These are phyloP conservation scores for Talaromyces marneffei DNA, from an alignment of 2,329 filamentous ascomycete genomes.

Conservation along the genomic window DNA sequence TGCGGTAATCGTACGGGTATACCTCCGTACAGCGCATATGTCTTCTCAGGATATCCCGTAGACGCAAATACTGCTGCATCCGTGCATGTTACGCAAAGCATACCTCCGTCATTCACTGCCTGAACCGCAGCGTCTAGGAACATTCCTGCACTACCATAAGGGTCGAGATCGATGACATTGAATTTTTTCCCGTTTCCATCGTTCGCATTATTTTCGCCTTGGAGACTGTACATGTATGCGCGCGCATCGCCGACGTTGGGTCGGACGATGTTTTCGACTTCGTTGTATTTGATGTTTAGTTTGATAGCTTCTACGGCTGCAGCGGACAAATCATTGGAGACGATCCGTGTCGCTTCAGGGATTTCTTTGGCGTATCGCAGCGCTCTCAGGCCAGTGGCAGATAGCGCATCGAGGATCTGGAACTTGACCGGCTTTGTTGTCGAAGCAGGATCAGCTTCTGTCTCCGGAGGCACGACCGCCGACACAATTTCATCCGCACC, in stretches of 20 bases:
- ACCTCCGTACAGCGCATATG: slow-evolving; percentile 89
- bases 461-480: background rate
- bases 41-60: slow-evolving; percentile 88
- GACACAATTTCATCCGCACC: background rate
- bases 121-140: slow-evolving; percentile 91
- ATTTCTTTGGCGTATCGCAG: slow-evolving; percentile 88
- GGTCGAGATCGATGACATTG: slow-evolving; percentile 93
- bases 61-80: slow-evolving; percentile 95
- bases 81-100: slow-evolving; percentile 93
- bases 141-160: slow-evolving; percentile 86
- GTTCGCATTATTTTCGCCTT: slow-evolving; percentile 30
- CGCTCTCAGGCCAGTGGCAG: slow-evolving; percentile 85
- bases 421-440: slow-evolving; percentile 47
- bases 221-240: slow-evolving; percentile 77
- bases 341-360: slow-evolving; percentile 72
- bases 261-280: slow-evolving; percentile 62
- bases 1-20: slow-evolving; percentile 76
- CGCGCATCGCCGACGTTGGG: slow-evolving; percentile 77
- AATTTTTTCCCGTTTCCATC: slow-evolving; percentile 52
- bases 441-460: slow-evolving; percentile 15
- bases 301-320: slow-evolving; percentile 75
- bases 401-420: slow-evolving; percentile 89
- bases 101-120: slow-evolving; percentile 76
- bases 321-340: slow-evolving; percentile 81
- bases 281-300: slow-evolving; percentile 79